Base-by-base conservation (phyloP, 257 asterid species). In the Solanum tarapatanum region DNA sequence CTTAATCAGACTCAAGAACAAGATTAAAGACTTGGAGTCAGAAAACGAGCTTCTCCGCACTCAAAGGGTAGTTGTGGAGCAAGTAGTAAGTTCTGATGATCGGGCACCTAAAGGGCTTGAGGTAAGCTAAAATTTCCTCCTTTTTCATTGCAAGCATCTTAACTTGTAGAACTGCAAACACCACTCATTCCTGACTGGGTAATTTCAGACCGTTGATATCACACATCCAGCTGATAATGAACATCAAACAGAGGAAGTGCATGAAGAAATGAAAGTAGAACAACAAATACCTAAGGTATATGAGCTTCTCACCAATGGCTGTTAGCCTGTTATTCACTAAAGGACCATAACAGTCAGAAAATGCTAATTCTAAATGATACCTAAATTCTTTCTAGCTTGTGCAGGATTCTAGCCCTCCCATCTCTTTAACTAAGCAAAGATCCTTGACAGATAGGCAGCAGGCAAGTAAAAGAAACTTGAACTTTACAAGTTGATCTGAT, bases 381-480 rank as follows among this genome's bases (percentile, higher is more conserved):
- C 76, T 77, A 60, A 87, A 32, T 86, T 82, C 70, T 36, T 30
- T 89, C 62, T 51, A 3, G 8, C 62, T 51, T 51, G 33, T 88
- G 90, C 94, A 96, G 98, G 98, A 96, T 19, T 68, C 92, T 32
- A 90, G 86, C 87, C 87, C 91, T 72, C 85, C 89, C 43, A 90
- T 90, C 60, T 92, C 95, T 72, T 88, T 96, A 80, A 92, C 90
- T 23, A 96, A 93, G 92, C 99, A 95, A 92, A 95, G 94, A 94
- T 95, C 98, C 86, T 90, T 96, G 89, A 95, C 97, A 77, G 97
- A 96, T 80, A 92, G 94, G 90, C 99, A 95, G 91, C 99, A 96
- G 98, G 99, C 93, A 93, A 24, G 72, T 74, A 73, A 86, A n/a
- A 82, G 68, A 89, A 87, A 90, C 87, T 66, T 37, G 87, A 36